A percentile compares a stretch with the other conserved stretches of the same genome.
Conservation (phyloP, 257 asterid species). For the Apocynum venetum region DNA sequence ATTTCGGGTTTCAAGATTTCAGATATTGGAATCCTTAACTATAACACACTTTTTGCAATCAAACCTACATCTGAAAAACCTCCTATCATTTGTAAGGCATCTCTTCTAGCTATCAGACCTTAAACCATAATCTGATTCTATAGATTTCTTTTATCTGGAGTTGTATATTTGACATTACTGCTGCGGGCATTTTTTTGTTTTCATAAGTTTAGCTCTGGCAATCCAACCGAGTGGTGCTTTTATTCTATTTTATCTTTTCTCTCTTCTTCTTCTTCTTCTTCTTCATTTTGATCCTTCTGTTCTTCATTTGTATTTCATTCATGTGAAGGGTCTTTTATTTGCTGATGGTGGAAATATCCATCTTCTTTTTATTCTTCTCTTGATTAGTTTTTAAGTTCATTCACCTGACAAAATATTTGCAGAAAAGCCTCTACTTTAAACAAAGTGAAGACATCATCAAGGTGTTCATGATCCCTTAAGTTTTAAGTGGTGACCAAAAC, state of each 20-base stretch:
- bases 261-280: too few species aligned
- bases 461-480: background rate
- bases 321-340: background rate
- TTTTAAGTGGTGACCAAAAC: background rate
- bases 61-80: background rate
- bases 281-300: background rate
- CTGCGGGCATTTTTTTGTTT: background rate
- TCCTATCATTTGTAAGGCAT: background rate
- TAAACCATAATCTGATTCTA: background rate
- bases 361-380: background rate
- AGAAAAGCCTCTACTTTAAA: background rate
- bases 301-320: too few species aligned
- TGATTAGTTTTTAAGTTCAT: background rate
- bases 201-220: background rate
- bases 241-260: background rate
- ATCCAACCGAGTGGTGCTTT: background rate
- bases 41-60: too few species aligned
- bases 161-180: background rate
- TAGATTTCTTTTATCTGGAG: background rate
- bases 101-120: background rate
- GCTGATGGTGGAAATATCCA: background rate
- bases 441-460: background rate
- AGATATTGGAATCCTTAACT: background rate
- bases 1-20: background rate
- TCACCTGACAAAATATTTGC: background rate